Percentiles rank a stretch among this genome's conserved stretches.
phyloP scores from a whole-genome alignment of 108 stramenopile genomes.

The Cylindrotheca closterium region DNA sequence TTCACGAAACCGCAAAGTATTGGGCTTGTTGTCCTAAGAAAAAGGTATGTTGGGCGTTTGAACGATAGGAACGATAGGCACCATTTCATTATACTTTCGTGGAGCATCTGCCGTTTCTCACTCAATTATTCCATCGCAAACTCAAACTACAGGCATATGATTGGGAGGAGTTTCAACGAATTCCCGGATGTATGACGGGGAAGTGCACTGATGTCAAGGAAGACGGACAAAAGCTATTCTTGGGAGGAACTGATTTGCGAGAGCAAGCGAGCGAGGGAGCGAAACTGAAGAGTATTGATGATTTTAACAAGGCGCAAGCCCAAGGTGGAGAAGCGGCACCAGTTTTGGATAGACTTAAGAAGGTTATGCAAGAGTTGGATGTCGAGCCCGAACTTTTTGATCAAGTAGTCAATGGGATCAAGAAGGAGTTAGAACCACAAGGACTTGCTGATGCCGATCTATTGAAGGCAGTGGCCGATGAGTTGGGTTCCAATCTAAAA shows the following conservation, averaged over 20 bases:
- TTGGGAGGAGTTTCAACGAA: slow-evolving; percentile 84
- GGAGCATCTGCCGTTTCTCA: too few relatives aligned
- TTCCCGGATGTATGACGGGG: slow-evolving; percentile 78
- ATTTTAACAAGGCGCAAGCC: slow-evolving; percentile 76
- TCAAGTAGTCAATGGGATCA: slow-evolving; percentile 80
- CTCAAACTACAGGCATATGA: slow-evolving; percentile 63
- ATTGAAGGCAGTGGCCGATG: slow-evolving; percentile 54
- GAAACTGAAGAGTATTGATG: slow-evolving; percentile 78
- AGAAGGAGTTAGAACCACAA: slow-evolving; percentile 32
- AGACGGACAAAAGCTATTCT: slow-evolving; percentile 57
- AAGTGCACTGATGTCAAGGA: slow-evolving; percentile 75
- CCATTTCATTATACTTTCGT: too few relatives aligned
- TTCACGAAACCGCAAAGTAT: slow-evolving; percentile 98
- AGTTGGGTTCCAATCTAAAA: slow-evolving; percentile 70
- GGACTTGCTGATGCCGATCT: slow-evolving; percentile 46
- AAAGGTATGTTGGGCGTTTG: slow-evolving; percentile 34
- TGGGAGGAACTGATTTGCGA: slow-evolving; percentile 84
- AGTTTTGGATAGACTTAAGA: slow-evolving; percentile 60
- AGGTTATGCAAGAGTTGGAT: slow-evolving; percentile 70
- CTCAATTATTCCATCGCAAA: too few relatives aligned
- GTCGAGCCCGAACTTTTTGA: slow-evolving; percentile 79
- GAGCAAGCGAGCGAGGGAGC: slow-evolving; percentile 45
- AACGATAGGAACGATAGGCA: too few relatives aligned
- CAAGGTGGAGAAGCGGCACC: slow-evolving; percentile 83
- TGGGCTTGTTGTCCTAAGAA: slow-evolving; percentile 95